These are phyloP conservation scores for Coemansia interrupta DNA, from an alignment of 192 early-diverging fungal species.

Conservation along the genomic window DNA sequence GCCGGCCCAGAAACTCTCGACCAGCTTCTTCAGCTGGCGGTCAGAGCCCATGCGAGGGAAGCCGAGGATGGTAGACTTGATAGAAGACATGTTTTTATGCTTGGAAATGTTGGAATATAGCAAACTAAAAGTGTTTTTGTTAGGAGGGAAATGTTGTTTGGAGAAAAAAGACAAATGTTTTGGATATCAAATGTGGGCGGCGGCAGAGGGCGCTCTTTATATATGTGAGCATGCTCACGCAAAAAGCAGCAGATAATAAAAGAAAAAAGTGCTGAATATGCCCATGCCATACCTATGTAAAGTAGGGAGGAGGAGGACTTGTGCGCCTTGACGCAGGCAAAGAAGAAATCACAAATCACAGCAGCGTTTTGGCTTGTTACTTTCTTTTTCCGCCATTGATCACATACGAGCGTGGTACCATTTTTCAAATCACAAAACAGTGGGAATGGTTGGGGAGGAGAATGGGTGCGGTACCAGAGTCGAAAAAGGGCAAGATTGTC, in stretches of 20 bases:
- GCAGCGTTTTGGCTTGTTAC: neutral
- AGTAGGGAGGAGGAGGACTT: no score
- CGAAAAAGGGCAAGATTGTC: neutral
- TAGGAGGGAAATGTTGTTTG: slow-evolving; percentile 1
- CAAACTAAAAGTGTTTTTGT: neutral
- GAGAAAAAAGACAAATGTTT: slow-evolving; percentile 4
- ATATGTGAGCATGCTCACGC: no score
- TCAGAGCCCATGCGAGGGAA: slow-evolving; percentile 94
- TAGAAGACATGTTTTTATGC: slow-evolving; percentile 29
- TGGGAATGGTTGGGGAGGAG: slow-evolving; percentile 3
- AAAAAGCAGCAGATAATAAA: no score
- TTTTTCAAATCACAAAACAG: slow-evolving; percentile 5
- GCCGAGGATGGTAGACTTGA: slow-evolving; percentile 62
- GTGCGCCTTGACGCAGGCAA: no score
- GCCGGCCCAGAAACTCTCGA: slow-evolving; percentile 89
- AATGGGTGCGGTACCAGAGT: neutral
- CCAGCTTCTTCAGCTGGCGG: slow-evolving; percentile 93
- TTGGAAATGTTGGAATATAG: neutral
- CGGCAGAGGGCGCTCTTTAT: no score
- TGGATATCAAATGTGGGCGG: neutral
- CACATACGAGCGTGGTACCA: neutral
- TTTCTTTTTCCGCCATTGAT: slow-evolving; percentile 2
- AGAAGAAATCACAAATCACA: no score
- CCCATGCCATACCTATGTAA: no score
- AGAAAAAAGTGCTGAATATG: no score